phyloP scores from a whole-genome alignment of 192 early-diverging fungal species.

The Backusella parvicylindrica region DNA sequence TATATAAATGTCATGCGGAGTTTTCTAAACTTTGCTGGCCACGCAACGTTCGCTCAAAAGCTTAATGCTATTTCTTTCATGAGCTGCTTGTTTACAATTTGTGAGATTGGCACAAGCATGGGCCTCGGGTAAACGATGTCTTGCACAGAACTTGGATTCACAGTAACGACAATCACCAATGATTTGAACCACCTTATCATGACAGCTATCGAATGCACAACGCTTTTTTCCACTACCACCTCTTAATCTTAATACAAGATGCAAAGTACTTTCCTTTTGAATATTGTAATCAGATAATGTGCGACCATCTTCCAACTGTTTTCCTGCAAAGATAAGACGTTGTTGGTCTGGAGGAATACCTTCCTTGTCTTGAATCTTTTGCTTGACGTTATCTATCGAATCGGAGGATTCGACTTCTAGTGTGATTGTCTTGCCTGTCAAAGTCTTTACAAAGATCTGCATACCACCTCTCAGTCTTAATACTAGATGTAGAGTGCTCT shows the following conservation, averaged over 20 bases:
- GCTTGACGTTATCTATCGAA: conserved; percentile 90
- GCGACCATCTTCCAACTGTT: conserved; percentile 77
- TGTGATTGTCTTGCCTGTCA: conserved; percentile 84
- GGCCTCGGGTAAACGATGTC: conserved; percentile 71
- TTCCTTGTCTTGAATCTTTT: conserved; percentile 55
- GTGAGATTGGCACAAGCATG: conserved; percentile 65
- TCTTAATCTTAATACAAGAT: conserved; percentile 71
- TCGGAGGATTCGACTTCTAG: conserved; percentile 92
- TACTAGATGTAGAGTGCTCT: conserved; percentile 64
- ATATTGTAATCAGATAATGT: conserved; percentile 71
- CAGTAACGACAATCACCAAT: conserved; percentile 70
- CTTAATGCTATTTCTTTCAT: conserved; percentile 51
- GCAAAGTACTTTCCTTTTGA: conserved; percentile 76
- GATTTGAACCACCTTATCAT: conserved; percentile 58
- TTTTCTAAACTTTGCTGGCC: conserved; percentile 59
- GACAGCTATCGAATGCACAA: conserved; percentile 43
- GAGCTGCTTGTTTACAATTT: conserved; percentile 54
- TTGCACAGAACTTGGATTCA: conserved; percentile 53
- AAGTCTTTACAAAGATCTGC: conserved; percentile 89
- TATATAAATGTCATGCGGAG: not conserved
- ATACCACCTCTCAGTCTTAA: conserved; percentile 68
- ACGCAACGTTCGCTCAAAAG: conserved; percentile 66
- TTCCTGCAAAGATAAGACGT: conserved; percentile 74
- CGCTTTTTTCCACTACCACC: conserved; percentile 44
- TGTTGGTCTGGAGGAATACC: conserved; percentile 83